A percentile compares a stretch with the other conserved stretches of the same genome.
Evolutionary conservation across 805 yeast species (phyloP).

Genomic region (Yarrowia sp.): DNA sequence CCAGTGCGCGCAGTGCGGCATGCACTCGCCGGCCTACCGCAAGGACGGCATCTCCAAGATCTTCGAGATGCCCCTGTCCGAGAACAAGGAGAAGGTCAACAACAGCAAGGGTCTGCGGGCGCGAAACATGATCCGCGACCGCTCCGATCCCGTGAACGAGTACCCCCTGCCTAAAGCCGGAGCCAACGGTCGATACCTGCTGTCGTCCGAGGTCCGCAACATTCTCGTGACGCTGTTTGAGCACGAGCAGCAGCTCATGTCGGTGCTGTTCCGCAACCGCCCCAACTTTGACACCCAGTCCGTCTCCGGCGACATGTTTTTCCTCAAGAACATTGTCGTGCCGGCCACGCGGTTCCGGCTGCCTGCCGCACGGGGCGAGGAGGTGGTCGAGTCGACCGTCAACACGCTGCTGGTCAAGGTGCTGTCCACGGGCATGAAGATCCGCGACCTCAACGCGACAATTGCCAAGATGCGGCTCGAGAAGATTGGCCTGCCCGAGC

Average conservation of each 20-base stretch:
- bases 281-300: conserved; percentile 50
- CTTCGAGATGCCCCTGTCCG: conserved; percentile 81
- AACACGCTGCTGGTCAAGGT: conserved; percentile 82
- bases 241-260: conserved; percentile 65
- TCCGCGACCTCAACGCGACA: conserved; percentile 86
- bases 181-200: conserved; percentile 77
- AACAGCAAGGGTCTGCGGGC: conserved; percentile 75
- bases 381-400: conserved; percentile 89
- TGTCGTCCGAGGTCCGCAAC: conserved; percentile 83
- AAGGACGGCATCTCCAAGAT: conserved; percentile 93
- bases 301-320: conserved; percentile 76
- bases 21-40: conserved; percentile 91
- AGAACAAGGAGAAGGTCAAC: conserved; percentile 73
- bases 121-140: conserved; percentile 61
- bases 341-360: conserved; percentile 96
- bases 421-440: conserved; percentile 72
- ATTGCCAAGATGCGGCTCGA: conserved; percentile 61
- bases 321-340: conserved; percentile 81
- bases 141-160: conserved; percentile 37
- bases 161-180: conserved; percentile 52
- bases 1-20: conserved; percentile 93
- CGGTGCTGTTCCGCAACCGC: conserved; percentile 76
- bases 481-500: conserved; percentile 58
- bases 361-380: conserved; percentile 97
- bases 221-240: conserved; percentile 71